Evolutionary conservation across 2,329 filamentous ascomycete genomes (phyloP).

Genomic region (Aspergillus sp.): DNA sequence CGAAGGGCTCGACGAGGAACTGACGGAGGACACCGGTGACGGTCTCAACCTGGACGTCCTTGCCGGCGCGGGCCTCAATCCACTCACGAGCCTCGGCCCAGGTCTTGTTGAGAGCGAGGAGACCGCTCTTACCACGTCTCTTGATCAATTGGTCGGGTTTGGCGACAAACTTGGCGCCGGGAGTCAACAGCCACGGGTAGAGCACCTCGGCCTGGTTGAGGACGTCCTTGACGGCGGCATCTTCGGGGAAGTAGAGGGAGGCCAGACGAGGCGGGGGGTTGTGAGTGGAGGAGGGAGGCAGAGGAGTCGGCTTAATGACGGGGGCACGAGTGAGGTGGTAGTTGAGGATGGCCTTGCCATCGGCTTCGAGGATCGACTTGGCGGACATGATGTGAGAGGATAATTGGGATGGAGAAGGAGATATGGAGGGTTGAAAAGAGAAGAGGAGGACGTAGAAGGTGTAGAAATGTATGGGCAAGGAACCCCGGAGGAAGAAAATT

Average conservation of each 20-base stretch:
- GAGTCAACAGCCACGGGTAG: constrained; percentile 89
- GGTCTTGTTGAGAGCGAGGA: constrained; percentile 93
- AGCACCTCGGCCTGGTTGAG: constrained; percentile 94
- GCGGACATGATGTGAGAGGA: constrained; percentile 66
- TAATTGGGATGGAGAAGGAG: constrained; percentile 1
- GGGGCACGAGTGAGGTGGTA: constrained; percentile 98
- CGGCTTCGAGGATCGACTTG: constrained; percentile 97
- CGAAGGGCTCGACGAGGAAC: constrained; percentile 98
- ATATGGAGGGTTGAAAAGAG: constrained; percentile 3
- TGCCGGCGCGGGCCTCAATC: constrained; percentile 89
- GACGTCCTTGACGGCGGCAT: constrained; percentile 75
- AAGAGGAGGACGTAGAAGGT: constrained; percentile 7
- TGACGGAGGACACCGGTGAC: constrained; percentile 84
- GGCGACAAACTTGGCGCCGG: constrained; percentile 88
- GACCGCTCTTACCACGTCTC: constrained; percentile 97
- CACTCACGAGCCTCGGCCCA: constrained; percentile 93
- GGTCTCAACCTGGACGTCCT: constrained; percentile 89
- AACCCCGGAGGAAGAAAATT: constrained; percentile 15
- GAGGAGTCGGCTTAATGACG: constrained; percentile 96
- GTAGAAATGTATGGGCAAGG: constrained; percentile 9
- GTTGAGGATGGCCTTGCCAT: constrained; percentile 99
- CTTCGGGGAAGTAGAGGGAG: constrained; percentile 88
- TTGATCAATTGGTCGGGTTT: constrained; percentile 99
- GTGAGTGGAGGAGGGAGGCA: constrained; percentile 79
- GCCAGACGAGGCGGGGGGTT: constrained; percentile 89